These are phyloP conservation scores for Cladochytrium replicatum DNA, from an alignment of 192 early-diverging fungal species.

Conservation along the genomic window DNA sequence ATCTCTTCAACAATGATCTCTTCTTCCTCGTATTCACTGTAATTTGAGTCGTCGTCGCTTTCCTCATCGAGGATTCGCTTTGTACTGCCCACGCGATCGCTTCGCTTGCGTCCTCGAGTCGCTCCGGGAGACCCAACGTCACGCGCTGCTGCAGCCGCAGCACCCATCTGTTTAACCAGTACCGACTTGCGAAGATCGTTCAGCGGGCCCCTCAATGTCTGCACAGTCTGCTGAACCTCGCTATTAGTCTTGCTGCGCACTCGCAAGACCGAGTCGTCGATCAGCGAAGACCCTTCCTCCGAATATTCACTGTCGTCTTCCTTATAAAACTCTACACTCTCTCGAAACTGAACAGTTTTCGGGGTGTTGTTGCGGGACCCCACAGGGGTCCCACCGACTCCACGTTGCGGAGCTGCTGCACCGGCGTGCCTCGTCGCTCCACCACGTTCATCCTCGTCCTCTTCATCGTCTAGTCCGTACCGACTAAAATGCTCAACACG, in stretches of 20 bases:
- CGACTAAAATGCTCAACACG: constrained; percentile 71
- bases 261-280: no score
- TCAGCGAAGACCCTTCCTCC: no score
- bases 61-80: constrained; percentile 2
- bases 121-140: neutral
- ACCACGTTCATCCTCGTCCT: constrained; percentile 46
- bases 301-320: no score
- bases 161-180: constrained; percentile 3
- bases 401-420: neutral
- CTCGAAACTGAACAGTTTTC: no score
- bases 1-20: constrained; percentile 5
- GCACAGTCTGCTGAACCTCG: no score
- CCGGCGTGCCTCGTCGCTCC: constrained; percentile 10
- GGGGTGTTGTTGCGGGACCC: no score
- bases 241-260: no score
- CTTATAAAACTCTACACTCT: no score
- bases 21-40: constrained; percentile 10
- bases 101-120: neutral
- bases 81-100: neutral
- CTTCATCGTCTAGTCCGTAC: constrained; percentile 69
- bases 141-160: neutral
- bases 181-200: constrained; percentile 11
- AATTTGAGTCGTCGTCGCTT: constrained; percentile 7
- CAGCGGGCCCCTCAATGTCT: constrained; percentile 14
- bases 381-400: no score